Base-by-base conservation (phyloP, 2,329 filamentous ascomycete species). In the Rhinocladiella mackenziei region DNA sequence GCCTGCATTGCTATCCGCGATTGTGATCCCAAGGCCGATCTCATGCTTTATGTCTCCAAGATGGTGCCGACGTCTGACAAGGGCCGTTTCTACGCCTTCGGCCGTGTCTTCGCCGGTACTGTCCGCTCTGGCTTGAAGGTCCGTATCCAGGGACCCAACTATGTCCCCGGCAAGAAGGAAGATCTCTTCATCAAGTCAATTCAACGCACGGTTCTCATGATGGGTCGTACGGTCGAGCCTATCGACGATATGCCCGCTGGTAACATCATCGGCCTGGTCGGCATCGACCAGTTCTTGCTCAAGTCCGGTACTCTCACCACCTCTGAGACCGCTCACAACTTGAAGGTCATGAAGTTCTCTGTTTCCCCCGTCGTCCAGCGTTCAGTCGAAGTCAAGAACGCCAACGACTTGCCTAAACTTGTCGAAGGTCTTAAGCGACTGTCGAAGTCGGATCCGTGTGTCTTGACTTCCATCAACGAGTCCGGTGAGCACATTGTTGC, bases 261-360 rank as follows among this genome's bases (percentile, higher is more conserved):
- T 83, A 98, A 98, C 86, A 97, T 98, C 79, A 84, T 96, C 65
- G 92, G 92, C 81, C 81, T 98, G 65, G 92, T 98, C 68, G 92
- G 92, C 84, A 88, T 98, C 63, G 92, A 98, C 72, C 92, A 98
- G 83, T 98, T 97, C 87, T 80, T 98, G 80, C 89, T 98, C 79
- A 98, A 98, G 85, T 97, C 92, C 70, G 92, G 92, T 85, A 98
- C 92, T 65, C 86, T 98, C 64, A 95, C 89, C 74, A 97, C 91
- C 69, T 83, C 80, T 68, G 92, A 98, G 61, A 94, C 88, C 58
- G 91, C 92, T 69, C 92, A 98, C 85, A 98, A 98, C 84, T 77
- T 98, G 66, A 97, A 97, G 85, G 92, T 98, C 76, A 98, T 98
- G 92, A 97, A 96, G 81, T 98, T 98, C 86, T 98, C 92, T 67